Percentiles rank a stretch among this genome's conserved stretches.
phyloP scores from a whole-genome alignment of 2,329 filamentous ascomycete species.

The Hypomyces perniciosus region DNA sequence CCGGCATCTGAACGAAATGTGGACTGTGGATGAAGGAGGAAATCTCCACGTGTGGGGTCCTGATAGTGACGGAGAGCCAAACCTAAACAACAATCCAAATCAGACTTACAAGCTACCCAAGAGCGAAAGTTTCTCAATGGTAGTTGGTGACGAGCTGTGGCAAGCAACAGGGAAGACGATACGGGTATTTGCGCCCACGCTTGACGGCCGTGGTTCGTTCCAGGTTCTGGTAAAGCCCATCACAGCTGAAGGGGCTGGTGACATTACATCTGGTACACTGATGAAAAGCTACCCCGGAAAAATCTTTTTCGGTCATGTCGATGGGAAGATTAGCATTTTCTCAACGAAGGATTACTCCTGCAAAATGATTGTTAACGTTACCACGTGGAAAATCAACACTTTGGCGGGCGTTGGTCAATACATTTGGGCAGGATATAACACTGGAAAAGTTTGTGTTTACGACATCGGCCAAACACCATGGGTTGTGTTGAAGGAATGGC shows the following conservation, averaged over 20 bases:
- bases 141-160: conserved; percentile 82
- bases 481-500: conserved; percentile 91
- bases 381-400: conserved; percentile 90
- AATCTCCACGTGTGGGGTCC: conserved; percentile 83
- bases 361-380: conserved; percentile 75
- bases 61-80: conserved; percentile 65
- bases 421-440: conserved; percentile 93
- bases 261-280: conserved; percentile 78
- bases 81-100: conserved; percentile 62
- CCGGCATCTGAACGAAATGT: conserved; percentile 81
- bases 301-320: conserved; percentile 84
- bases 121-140: conserved; percentile 82
- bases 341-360: conserved; percentile 71
- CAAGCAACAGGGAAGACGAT: conserved; percentile 82
- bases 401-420: conserved; percentile 73
- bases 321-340: conserved; percentile 94
- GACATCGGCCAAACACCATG: conserved; percentile 79
- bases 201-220: conserved; percentile 62
- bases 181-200: conserved; percentile 70
- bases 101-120: conserved; percentile 72
- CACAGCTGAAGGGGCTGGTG: conserved; percentile 66
- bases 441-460: conserved; percentile 88
- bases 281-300: conserved; percentile 69
- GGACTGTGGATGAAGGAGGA: conserved; percentile 88
- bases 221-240: conserved; percentile 70